Conservation (phyloP, 2,329 filamentous ascomycete genomes). For the Leptosphaerulina australis region DNA sequence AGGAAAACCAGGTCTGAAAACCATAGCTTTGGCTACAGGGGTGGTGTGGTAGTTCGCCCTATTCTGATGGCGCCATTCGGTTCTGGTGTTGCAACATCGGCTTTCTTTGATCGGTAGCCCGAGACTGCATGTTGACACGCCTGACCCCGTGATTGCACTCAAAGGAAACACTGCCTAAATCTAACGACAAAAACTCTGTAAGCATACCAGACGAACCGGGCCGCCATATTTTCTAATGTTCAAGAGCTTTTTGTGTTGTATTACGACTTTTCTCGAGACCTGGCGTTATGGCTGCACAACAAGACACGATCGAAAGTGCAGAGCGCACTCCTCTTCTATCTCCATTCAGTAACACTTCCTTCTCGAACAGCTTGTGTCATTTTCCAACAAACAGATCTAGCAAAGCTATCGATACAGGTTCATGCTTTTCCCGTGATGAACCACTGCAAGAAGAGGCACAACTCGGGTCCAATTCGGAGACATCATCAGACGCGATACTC, state of each 20-base stretch:
- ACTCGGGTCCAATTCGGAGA: conserved; percentile 1
- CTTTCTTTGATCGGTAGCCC: conserved; percentile 6
- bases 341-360: neutral
- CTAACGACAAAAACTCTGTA: conserved; percentile 9
- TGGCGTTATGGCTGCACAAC: conserved; percentile 4
- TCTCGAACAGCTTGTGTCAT: conserved; percentile 2
- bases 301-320: neutral
- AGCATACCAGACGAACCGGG: neutral
- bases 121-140: conserved; percentile 6
- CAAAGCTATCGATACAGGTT: neutral
- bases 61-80: conserved; percentile 18
- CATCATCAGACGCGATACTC: neutral
- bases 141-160: neutral
- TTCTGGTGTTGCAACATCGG: conserved; percentile 22
- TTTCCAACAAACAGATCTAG: conserved; percentile 8
- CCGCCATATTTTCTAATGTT: conserved; percentile 2
- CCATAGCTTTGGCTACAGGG: neutral
- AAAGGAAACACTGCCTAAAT: conserved; percentile 3
- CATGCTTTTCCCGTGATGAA: neutral
- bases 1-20: neutral
- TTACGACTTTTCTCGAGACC: conserved; percentile 9
- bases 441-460: conserved; percentile 20
- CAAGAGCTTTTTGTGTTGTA: neutral
- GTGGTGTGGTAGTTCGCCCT: conserved; percentile 3
- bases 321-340: conserved; percentile 19